phyloP scores from a whole-genome alignment of 192 early-diverging fungal species.

The Thamnidium elegans region DNA sequence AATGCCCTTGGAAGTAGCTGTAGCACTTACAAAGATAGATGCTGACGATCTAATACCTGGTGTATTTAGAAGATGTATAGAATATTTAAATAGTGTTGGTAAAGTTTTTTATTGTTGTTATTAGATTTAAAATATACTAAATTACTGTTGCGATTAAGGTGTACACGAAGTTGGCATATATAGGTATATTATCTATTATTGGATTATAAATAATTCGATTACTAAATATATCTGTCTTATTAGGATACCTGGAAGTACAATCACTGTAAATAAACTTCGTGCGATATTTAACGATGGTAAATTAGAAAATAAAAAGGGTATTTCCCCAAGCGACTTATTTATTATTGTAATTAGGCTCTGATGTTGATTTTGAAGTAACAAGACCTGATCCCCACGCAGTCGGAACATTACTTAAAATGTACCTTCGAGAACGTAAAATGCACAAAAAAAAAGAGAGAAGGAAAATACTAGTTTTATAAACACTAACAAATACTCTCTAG shows the following conservation, averaged over 20 bases:
- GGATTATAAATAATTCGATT: background rate
- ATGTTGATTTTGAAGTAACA: slow-evolving; percentile 43
- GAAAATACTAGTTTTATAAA: background rate
- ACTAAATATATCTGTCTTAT: background rate
- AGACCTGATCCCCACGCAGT: slow-evolving; percentile 56
- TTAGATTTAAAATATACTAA: too few species aligned
- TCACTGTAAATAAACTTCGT: slow-evolving; percentile 48
- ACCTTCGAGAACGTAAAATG: slow-evolving; percentile 56
- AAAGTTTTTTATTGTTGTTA: background rate
- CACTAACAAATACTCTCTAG: slow-evolving; percentile 17
- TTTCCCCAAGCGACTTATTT: background rate
- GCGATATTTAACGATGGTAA: slow-evolving; percentile 49
- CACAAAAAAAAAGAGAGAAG: background rate
- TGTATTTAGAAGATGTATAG: slow-evolving; percentile 33
- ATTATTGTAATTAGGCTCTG: slow-evolving; percentile 26
- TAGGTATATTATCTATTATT: slow-evolving; percentile 31
- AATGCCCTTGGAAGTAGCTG: slow-evolving; percentile 25
- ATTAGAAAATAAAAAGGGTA: background rate
- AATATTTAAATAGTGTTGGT: slow-evolving; percentile 36
- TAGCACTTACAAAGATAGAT: slow-evolving; percentile 24
- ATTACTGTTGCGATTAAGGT: slow-evolving; percentile 21
- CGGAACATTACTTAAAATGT: slow-evolving; percentile 57
- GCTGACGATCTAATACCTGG: slow-evolving; percentile 29
- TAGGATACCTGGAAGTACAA: slow-evolving; percentile 51
- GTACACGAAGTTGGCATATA: slow-evolving; percentile 54